A percentile compares a stretch with the other conserved stretches of the same genome.
Conservation (phyloP, 805 yeast species). For the Brettanomyces nanus region DNA sequence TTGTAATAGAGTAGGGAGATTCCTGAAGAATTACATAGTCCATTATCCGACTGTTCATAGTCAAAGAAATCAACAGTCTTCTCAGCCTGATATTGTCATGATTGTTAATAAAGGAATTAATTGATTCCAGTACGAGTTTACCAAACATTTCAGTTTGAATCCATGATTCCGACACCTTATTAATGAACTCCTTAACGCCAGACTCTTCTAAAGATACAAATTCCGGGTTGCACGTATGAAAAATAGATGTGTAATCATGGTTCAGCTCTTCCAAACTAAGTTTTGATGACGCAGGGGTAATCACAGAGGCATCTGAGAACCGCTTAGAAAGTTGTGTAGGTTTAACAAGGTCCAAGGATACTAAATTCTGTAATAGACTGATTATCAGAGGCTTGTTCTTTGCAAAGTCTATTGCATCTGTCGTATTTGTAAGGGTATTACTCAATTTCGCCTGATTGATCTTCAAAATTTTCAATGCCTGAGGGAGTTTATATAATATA, state of each 20-base stretch:
- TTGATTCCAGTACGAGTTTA: constrained; percentile 23
- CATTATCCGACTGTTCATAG: constrained; percentile 34
- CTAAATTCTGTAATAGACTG: constrained; percentile 14
- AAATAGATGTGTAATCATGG: constrained; percentile 14
- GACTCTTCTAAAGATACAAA: constrained; percentile 45
- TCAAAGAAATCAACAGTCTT: constrained; percentile 44
- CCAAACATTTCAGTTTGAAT: constrained; percentile 35
- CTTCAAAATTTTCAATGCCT: constrained; percentile 18
- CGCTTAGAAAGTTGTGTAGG: constrained; percentile 5
- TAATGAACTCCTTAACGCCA: constrained; percentile 41
- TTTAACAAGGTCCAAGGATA: constrained; percentile 16
- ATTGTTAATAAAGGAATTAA: constrained; percentile 29
- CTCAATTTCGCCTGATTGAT: constrained; percentile 23
- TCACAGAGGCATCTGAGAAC: neutral
- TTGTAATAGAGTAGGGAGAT: constrained; percentile 34
- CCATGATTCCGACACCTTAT: constrained; percentile 37
- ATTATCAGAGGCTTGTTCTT: constrained; percentile 10
- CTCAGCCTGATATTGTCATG: constrained; percentile 38
- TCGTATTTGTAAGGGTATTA: constrained; percentile 13
- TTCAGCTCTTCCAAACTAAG: constrained; percentile 10
- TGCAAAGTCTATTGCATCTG: constrained; percentile 12
- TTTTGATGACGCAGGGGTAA: neutral
- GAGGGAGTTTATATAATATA: constrained; percentile 21
- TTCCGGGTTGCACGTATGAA: constrained; percentile 36
- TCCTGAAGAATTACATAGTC: constrained; percentile 35